Evolutionary conservation across 129 eudicot species (phyloP), one percentile per base, ranked within the genome.

Genomic region (Escallonia rubra): DNA sequence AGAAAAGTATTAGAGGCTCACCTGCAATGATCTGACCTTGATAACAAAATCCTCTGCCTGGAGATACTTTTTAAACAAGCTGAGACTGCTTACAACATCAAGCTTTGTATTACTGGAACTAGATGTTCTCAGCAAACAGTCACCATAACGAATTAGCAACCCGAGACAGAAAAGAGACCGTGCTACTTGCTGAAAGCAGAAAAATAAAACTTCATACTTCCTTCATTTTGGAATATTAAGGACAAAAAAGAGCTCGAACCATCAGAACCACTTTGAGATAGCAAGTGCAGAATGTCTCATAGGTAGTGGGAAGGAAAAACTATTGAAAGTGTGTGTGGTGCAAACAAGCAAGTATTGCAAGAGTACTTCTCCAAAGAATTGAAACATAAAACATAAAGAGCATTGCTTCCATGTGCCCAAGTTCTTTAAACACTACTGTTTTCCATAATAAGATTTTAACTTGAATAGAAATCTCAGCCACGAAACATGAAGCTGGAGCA

Each of bases 91-190:
- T 61, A 68, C 42, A 54, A 82, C 78, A 78, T 83, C 95, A 62
- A 78, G 58, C 59, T 68, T 80, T 51, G 73, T 81, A 64, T 74
- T 75, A 71, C 73, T 69, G 60, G 86, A 76, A 64, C 49, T 59
- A 45, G 83, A 82, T 73, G 78, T 74, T 69, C 71, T 76, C 71
- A 86, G 65, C 74, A 88, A 75, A 66, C 88, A 57, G 77, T 78
- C 84, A 55, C 98, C 96, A 70, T 93, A 89, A 61, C 98, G 98
- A 68, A 93, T 89, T 51, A 93, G 87, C 76, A 93, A 78, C 64
- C 98, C 98, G 52, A 93, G 86, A 72, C 98, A 93, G 76, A 93
- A 93, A 76, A 93, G 96, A 70, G 96, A 93, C 49, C 98, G 96
- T 9, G 88, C 86, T 54, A 93, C 88, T 89, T 89, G 98, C 96